phyloP scores from a whole-genome alignment of 768 basidiomycete genomes.

The Sporobolomyces pararoseus region DNA sequence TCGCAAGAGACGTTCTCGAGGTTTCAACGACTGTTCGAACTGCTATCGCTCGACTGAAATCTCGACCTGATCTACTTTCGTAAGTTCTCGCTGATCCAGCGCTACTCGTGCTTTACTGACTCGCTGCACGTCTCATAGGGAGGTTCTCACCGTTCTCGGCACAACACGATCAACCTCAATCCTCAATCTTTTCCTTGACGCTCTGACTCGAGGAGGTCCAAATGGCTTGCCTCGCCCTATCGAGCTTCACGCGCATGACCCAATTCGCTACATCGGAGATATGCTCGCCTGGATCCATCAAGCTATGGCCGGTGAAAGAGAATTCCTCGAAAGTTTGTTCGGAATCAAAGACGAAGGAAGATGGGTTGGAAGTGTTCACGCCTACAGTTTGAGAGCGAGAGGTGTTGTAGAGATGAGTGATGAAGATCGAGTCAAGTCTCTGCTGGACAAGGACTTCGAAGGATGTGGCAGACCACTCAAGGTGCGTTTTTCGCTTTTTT shows the following conservation, averaged over 20 bases:
- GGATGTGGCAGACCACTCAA: constrained; percentile 84
- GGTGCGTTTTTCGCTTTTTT: constrained; percentile 55
- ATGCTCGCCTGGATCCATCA: constrained; percentile 99
- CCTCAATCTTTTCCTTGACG: constrained; percentile 74
- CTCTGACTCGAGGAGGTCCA: constrained; percentile 79
- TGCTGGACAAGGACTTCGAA: constrained; percentile 76
- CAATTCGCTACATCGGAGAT: constrained; percentile 90
- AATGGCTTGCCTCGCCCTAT: constrained; percentile 75
- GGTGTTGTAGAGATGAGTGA: constrained; percentile 57
- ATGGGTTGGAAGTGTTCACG: constrained; percentile 61
- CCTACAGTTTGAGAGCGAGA: constrained; percentile 47
- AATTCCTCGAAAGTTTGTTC: constrained; percentile 85
- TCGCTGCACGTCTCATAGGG: constrained; percentile 53
- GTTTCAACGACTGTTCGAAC: constrained; percentile 64
- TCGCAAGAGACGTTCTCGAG: constrained; percentile 58
- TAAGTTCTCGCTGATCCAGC: constrained; percentile 49
- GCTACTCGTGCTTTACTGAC: constrained; percentile 43
- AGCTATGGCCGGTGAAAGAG: constrained; percentile 86
- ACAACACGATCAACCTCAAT: constrained; percentile 77
- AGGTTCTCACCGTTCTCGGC: constrained; percentile 70
- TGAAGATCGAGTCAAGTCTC: constrained; percentile 68
- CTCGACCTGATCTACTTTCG: constrained; percentile 73
- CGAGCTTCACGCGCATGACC: constrained; percentile 96
- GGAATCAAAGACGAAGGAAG: constrained; percentile 61
- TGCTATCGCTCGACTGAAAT: constrained; percentile 67